Percentiles rank a stretch among this genome's conserved stretches.
phyloP scores from a whole-genome alignment of 1,284 basidiomycete genomes.

The Leccinum fallax region DNA sequence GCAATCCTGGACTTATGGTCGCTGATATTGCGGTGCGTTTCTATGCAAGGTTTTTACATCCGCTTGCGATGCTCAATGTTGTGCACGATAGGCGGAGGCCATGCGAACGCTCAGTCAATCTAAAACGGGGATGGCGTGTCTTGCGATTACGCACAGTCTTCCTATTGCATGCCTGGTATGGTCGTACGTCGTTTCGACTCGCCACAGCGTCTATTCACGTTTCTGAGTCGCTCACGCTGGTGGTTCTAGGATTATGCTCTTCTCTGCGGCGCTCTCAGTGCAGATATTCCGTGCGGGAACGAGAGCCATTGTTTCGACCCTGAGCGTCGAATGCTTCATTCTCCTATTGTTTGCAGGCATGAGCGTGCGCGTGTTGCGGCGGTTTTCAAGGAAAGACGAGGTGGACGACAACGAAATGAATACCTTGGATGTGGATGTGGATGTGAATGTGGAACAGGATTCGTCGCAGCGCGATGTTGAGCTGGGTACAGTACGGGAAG shows the following conservation, averaged over 20 bases:
- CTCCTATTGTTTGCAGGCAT: constrained; percentile 8
- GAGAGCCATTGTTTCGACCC: not conserved
- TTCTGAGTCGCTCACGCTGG: not conserved
- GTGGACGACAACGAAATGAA: not conserved
- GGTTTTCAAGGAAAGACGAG: constrained; percentile 2
- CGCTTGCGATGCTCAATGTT: not conserved
- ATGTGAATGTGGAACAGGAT: not conserved
- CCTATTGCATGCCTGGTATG: constrained; percentile 22
- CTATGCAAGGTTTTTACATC: not conserved
- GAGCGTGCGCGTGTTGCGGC: constrained; percentile 2
- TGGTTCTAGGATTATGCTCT: constrained; percentile 14
- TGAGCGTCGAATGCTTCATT: constrained; percentile 12
- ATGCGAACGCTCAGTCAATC: constrained; percentile 12
- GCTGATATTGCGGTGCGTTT: constrained; percentile 16
- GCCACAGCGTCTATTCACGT: not conserved
- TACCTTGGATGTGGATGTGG: not conserved
- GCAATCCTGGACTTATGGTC: constrained; percentile 10
- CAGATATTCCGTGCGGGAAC: constrained; percentile 15
- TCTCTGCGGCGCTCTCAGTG: constrained; percentile 9
- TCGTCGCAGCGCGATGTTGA: not conserved
- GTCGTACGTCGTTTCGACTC: constrained; percentile 14
- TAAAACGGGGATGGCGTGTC: constrained; percentile 13
- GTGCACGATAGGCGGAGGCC: constrained; percentile 1
- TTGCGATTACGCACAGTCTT: constrained; percentile 21
- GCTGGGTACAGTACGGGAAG: not conserved